Conservation (phyloP, 2,329 filamentous ascomycete genomes). For the Triangularia verruculosa region DNA sequence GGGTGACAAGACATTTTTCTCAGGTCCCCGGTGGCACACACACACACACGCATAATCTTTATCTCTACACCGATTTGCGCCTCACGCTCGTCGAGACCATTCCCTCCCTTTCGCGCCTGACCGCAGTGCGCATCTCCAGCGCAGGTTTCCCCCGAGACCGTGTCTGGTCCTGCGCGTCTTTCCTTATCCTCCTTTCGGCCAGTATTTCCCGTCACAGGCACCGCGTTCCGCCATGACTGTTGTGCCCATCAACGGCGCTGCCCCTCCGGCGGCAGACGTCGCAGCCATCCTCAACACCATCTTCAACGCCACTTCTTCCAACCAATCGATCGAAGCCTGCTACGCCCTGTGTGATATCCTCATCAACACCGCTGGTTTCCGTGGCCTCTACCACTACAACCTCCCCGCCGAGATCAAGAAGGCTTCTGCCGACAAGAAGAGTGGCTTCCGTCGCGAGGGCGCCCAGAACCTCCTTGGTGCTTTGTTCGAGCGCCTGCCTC, state of each 20-base stretch:
- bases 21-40: not conserved
- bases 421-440: slow-evolving; percentile 92
- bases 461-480: slow-evolving; percentile 94
- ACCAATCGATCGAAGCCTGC: slow-evolving; percentile 63
- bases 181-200: slow-evolving; percentile 1
- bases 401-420: slow-evolving; percentile 59
- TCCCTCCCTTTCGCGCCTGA: not conserved
- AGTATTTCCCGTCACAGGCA: slow-evolving; percentile 21
- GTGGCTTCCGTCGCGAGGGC: slow-evolving; percentile 76
- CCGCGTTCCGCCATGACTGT: slow-evolving; percentile 26
- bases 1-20: slow-evolving; percentile 1
- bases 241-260: slow-evolving; percentile 29
- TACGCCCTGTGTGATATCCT: slow-evolving; percentile 61
- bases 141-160: slow-evolving; percentile 15
- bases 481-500: slow-evolving; percentile 84
- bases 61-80: slow-evolving; percentile 1
- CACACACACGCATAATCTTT: not conserved
- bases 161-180: not conserved
- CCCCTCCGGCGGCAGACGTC: slow-evolving; percentile 62
- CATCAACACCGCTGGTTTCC: slow-evolving; percentile 51
- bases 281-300: slow-evolving; percentile 62
- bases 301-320: slow-evolving; percentile 66
- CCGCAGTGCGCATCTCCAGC: slow-evolving; percentile 18
- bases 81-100: not conserved
- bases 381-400: slow-evolving; percentile 52